Conservation (phyloP, 305 asterid species). For the Fraxinus baroniana region DNA sequence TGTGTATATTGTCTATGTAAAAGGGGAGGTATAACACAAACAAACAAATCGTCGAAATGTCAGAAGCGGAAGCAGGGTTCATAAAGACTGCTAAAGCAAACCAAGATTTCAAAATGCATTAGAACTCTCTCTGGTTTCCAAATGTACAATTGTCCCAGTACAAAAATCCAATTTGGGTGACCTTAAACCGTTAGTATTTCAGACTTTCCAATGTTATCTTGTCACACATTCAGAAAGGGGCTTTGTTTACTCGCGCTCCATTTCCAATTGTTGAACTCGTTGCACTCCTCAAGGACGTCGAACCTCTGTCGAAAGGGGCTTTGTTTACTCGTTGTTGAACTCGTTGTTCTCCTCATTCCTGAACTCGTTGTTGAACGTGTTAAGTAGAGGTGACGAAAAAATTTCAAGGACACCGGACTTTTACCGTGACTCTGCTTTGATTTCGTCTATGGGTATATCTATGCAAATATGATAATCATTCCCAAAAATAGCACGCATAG, state of each 20-base stretch:
- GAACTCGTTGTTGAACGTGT: background rate
- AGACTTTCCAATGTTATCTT: constrained; percentile 25
- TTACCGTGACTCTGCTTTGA: constrained; percentile 27
- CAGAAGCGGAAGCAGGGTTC: background rate
- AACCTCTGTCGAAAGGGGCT: no score
- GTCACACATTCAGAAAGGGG: constrained; percentile 24
- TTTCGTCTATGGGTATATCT: background rate
- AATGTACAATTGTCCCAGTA: constrained; percentile 7
- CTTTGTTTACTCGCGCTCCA: background rate
- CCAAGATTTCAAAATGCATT: background rate
- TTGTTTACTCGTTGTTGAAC: no score
- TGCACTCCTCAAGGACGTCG: background rate
- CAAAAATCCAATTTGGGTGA: constrained; percentile 2
- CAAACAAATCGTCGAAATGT: background rate
- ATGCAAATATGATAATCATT: no score
- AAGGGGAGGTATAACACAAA: no score
- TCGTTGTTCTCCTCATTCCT: no score
- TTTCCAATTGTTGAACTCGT: background rate
- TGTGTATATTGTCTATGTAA: no score
- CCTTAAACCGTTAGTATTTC: constrained; percentile 19
- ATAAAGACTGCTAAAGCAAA: background rate
- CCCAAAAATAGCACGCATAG: no score
- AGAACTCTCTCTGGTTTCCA: constrained; percentile 10
- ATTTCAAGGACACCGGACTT: constrained; percentile 26
- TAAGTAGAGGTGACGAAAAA: constrained; percentile 20